phyloP scores from a whole-genome alignment of 163 green algal species.

The Picocystis sp. region DNA sequence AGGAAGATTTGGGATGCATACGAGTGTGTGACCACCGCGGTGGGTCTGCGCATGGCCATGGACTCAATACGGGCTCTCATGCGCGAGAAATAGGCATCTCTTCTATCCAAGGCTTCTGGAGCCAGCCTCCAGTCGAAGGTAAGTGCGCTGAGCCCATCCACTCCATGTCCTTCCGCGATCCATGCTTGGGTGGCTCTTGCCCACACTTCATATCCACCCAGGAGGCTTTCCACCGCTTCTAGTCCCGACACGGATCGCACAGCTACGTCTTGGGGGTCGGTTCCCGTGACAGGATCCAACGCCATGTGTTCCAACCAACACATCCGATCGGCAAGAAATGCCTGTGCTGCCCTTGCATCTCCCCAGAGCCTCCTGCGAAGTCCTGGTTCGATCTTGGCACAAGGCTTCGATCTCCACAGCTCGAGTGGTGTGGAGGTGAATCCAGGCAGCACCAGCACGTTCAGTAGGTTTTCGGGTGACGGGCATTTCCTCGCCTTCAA shows the following conservation, averaged over 20 bases:
- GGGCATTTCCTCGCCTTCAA: no score
- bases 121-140: constrained; percentile 70
- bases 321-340: constrained; percentile 23
- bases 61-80: constrained; percentile 29
- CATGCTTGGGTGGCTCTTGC: background rate
- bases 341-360: constrained; percentile 10
- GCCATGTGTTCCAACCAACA: constrained; percentile 56
- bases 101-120: constrained; percentile 30
- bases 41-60: background rate
- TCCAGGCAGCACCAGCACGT: constrained; percentile 9
- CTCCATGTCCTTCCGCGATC: constrained; percentile 39
- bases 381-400: no score
- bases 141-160: constrained; percentile 43
- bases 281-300: constrained; percentile 34
- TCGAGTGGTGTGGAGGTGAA: constrained; percentile 52
- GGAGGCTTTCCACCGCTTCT: no score
- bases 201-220: no score
- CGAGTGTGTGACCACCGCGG: constrained; percentile 36
- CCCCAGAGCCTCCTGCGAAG: no score
- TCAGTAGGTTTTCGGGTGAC: no score
- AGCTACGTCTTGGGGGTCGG: constrained; percentile 44
- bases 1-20: constrained; percentile 43
- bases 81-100: constrained; percentile 56
- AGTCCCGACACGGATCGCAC: background rate
- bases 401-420: constrained; percentile 5